phyloP scores from a whole-genome alignment of 1,284 basidiomycete species.

The Ganoderma meredithae region DNA sequence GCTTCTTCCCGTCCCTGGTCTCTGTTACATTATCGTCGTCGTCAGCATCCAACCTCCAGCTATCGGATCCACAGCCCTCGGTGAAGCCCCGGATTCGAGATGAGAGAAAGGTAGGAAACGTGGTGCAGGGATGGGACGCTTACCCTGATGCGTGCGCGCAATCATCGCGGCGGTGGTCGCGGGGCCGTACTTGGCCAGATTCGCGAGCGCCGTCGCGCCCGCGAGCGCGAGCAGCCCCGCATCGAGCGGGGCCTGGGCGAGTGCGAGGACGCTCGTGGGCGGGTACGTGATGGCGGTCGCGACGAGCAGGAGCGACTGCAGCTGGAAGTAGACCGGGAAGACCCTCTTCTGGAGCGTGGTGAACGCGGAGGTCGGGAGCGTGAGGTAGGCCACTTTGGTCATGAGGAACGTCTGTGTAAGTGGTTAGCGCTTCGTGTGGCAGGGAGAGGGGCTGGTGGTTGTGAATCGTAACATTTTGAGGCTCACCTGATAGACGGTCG shows the following conservation, averaged over 20 bases:
- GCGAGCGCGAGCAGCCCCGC: not conserved
- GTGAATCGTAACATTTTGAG: not conserved
- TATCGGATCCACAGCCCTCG: not conserved
- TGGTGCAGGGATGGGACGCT: not conserved
- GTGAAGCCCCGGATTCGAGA: not conserved
- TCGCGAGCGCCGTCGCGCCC: not conserved
- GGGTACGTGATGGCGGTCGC: not conserved
- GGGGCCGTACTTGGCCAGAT: not conserved
- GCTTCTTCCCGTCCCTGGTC: constrained; percentile 4
- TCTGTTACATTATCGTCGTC: not conserved
- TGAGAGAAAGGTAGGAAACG: not conserved
- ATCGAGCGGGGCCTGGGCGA: not conserved
- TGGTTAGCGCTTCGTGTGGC: not conserved
- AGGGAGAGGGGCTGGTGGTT: not conserved
- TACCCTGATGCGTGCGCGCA: not conserved
- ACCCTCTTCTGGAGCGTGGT: not conserved
- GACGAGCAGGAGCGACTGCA: not conserved
- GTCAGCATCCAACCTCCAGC: not conserved
- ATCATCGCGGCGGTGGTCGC: not conserved
- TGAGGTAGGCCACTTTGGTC: constrained; percentile 1
- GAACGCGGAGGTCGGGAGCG: not conserved
- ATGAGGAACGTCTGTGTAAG: not conserved
- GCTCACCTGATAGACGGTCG: not conserved
- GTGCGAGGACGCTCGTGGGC: not conserved
- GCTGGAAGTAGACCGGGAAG: not conserved